Conservation (phyloP, 345 rosid genomes). For the Eutrema japonicum region DNA sequence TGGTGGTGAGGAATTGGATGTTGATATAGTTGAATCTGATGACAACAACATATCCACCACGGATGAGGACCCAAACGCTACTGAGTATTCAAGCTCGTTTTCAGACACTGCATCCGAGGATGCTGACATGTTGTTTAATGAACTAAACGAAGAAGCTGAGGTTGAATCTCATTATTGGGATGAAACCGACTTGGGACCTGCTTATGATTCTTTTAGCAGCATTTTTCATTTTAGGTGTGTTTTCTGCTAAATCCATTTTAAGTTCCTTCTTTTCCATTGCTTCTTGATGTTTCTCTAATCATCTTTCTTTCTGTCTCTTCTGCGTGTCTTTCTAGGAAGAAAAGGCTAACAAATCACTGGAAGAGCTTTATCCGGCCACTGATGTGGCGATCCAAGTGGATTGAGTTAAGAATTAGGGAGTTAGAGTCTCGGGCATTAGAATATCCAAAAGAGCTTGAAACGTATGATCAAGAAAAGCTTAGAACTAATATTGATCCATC, state of each 20-base stretch:
- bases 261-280: background rate
- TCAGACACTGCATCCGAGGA: constrained; percentile 65
- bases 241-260: background rate
- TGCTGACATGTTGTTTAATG: constrained; percentile 50
- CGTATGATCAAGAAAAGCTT: constrained; percentile 54
- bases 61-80: constrained; percentile 73
- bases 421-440: constrained; percentile 66
- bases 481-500: constrained; percentile 49
- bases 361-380: constrained; percentile 77
- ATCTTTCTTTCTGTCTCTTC: background rate
- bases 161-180: constrained; percentile 72
- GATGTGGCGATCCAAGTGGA: constrained; percentile 96
- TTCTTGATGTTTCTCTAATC: constrained; percentile 1
- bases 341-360: constrained; percentile 86
- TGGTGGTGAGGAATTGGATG: constrained; percentile 53
- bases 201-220: constrained; percentile 59
- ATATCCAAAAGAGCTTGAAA: constrained; percentile 61
- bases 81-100: constrained; percentile 89
- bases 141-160: constrained; percentile 75
- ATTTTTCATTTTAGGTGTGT: constrained; percentile 65
- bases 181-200: constrained; percentile 58
- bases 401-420: constrained; percentile 73
- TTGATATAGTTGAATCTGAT: constrained; percentile 59
- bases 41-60: constrained; percentile 36
- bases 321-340: constrained; percentile 57